A percentile compares a stretch with the other conserved stretches of the same genome.
Evolutionary conservation across 2,329 filamentous ascomycete species (phyloP).

Genomic region (Bertia moriformis): DNA sequence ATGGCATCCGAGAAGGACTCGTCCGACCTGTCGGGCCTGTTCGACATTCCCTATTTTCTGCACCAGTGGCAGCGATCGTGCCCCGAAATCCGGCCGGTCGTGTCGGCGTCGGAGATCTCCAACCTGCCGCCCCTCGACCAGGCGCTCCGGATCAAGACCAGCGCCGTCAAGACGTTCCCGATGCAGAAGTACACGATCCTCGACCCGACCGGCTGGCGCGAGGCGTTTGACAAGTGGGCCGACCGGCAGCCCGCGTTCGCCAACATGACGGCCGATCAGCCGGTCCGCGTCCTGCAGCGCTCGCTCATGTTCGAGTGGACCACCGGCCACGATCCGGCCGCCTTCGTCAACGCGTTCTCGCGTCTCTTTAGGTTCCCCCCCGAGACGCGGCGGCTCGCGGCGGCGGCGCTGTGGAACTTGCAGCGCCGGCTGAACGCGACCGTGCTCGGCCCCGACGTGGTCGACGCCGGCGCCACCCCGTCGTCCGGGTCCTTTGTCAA

Average conservation of each 20-base stretch:
- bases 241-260: background rate
- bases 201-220: constrained; percentile 7
- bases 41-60: constrained; percentile 6
- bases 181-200: constrained; percentile 6
- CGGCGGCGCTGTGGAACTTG: constrained; percentile 14
- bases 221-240: constrained; percentile 7
- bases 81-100: constrained; percentile 6
- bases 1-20: constrained; percentile 4
- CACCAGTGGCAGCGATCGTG: constrained; percentile 5
- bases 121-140: constrained; percentile 3
- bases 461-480: background rate
- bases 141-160: background rate
- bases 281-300: constrained; percentile 9
- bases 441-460: constrained; percentile 9
- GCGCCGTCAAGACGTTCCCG: constrained; percentile 3
- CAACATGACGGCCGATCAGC: constrained; percentile 4
- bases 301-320: constrained; percentile 10
- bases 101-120: constrained; percentile 3
- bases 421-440: constrained; percentile 9
- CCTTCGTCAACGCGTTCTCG: constrained; percentile 6
- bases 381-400: constrained; percentile 11
- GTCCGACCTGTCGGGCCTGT: constrained; percentile 4
- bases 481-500: background rate
- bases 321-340: constrained; percentile 8
- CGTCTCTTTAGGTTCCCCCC: constrained; percentile 6